phyloP scores from a whole-genome alignment of 345 rosid genomes.

The Salix brachista region DNA sequence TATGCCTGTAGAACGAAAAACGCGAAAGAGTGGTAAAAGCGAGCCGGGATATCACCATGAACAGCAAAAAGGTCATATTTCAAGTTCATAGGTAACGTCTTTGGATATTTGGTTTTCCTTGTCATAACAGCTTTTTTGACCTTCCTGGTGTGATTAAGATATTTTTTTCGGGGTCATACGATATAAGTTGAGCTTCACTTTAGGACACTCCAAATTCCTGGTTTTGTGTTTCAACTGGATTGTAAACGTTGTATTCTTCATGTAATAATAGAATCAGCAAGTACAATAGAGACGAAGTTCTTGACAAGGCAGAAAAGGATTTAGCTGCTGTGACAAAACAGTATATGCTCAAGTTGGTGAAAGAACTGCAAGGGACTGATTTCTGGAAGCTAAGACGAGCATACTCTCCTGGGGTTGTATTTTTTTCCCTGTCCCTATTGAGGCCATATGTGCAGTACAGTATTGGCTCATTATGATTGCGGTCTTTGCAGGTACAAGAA shows the following conservation, averaged over 20 bases:
- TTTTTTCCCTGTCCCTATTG: slow-evolving; percentile 3
- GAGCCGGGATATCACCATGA: slow-evolving; percentile 86
- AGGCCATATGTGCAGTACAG: background rate
- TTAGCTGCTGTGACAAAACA: slow-evolving; percentile 57
- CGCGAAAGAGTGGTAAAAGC: slow-evolving; percentile 92
- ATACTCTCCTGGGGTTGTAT: slow-evolving; percentile 86
- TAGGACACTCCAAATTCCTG: background rate
- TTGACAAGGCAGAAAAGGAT: slow-evolving; percentile 82
- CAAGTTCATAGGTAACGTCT: slow-evolving; percentile 81
- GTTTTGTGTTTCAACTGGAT: background rate
- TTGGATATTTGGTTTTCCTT: background rate
- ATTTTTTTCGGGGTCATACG: background rate
- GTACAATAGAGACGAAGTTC: slow-evolving; percentile 63
- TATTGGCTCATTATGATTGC: slow-evolving; percentile 2
- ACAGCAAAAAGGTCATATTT: slow-evolving; percentile 94
- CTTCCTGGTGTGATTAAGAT: background rate
- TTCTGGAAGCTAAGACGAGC: slow-evolving; percentile 91
- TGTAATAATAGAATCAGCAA: slow-evolving; percentile 54
- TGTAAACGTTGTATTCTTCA: background rate
- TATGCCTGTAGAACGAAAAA: slow-evolving; percentile 65
- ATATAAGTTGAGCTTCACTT: background rate
- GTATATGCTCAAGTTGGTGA: slow-evolving; percentile 57
- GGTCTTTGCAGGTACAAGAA: slow-evolving; percentile 71
- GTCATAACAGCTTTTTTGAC: background rate
- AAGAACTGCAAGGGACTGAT: slow-evolving; percentile 82